These are phyloP conservation scores for Sclerotiophoma versabilis DNA, from an alignment of 2,329 filamentous ascomycete species.

Conservation along the genomic window DNA sequence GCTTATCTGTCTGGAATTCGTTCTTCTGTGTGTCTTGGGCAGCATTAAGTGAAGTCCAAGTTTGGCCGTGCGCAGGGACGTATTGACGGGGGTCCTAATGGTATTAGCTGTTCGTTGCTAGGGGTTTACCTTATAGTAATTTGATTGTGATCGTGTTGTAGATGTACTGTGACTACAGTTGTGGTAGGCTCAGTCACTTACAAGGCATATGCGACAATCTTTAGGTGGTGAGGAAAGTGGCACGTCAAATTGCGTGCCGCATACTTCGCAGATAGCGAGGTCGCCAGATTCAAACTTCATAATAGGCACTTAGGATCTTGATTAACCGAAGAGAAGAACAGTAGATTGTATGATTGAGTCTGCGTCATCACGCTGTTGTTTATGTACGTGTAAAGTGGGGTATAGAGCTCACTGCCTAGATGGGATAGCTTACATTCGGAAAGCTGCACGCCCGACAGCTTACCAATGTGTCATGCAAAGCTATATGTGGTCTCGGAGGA, in stretches of 20 bases:
- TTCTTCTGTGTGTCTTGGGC: conserved; percentile 60
- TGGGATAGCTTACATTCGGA: conserved; percentile 16
- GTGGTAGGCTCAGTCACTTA: conserved; percentile 55
- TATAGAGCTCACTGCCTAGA: conserved; percentile 12
- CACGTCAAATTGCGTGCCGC: conserved; percentile 72
- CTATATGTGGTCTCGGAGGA: conserved; percentile 7
- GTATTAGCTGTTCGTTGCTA: conserved; percentile 12
- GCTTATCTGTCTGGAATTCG: conserved; percentile 57
- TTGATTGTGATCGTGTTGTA: too few relatives aligned
- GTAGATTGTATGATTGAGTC: not conserved
- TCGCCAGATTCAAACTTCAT: conserved; percentile 46
- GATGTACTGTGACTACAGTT: not conserved
- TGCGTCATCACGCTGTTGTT: not conserved
- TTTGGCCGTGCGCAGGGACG: conserved; percentile 68
- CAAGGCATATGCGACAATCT: conserved; percentile 75
- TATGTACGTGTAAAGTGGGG: conserved; percentile 18
- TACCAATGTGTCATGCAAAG: conserved; percentile 10
- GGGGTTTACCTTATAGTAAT: too few relatives aligned
- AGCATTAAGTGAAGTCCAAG: conserved; percentile 67
- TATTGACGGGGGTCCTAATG: conserved; percentile 69
- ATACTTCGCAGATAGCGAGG: conserved; percentile 69
- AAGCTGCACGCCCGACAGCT: conserved; percentile 14
- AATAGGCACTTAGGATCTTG: not conserved
- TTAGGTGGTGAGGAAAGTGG: conserved; percentile 57
- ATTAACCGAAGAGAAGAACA: too few relatives aligned